Evolutionary conservation across 495 filamentous ascomycete genomes (phyloP).

Genomic region (Clavariopsis aquatica): DNA sequence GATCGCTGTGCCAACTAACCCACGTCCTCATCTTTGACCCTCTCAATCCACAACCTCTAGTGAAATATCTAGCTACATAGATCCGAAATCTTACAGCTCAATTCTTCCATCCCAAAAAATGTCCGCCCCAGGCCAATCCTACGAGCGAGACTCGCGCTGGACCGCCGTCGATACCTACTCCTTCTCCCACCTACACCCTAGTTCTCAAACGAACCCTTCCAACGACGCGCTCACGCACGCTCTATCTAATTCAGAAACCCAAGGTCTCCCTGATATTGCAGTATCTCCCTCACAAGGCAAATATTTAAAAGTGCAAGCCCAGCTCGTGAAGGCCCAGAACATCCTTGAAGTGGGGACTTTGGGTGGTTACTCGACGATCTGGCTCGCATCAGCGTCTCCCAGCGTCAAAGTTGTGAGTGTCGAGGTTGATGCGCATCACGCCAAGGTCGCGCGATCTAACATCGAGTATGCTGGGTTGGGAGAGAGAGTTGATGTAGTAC

Average conservation of each 20-base stretch:
- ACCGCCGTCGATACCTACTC: conserved; percentile 35
- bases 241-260: conserved; percentile 18
- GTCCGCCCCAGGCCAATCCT: conserved; percentile 7
- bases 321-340: conserved; percentile 33
- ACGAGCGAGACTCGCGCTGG: conserved; percentile 28
- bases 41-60: neutral
- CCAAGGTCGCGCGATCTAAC: conserved; percentile 40
- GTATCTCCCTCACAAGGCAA: conserved; percentile 41
- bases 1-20: neutral
- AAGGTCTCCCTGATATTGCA: conserved; percentile 42
- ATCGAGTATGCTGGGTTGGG: conserved; percentile 38
- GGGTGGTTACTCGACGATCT: conserved; percentile 44
- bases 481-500: conserved; percentile 41
- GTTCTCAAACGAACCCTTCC: conserved; percentile 9
- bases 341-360: conserved; percentile 45
- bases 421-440: conserved; percentile 38
- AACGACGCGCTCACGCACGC: conserved; percentile 29
- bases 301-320: conserved; percentile 40
- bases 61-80: no score
- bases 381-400: conserved; percentile 37
- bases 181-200: conserved; percentile 36
- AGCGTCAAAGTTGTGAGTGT: conserved; percentile 38
- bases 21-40: neutral
- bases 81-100: neutral
- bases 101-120: neutral